phyloP scores from a whole-genome alignment of 441 rosid species.

The Gossypium schwendimanii region DNA sequence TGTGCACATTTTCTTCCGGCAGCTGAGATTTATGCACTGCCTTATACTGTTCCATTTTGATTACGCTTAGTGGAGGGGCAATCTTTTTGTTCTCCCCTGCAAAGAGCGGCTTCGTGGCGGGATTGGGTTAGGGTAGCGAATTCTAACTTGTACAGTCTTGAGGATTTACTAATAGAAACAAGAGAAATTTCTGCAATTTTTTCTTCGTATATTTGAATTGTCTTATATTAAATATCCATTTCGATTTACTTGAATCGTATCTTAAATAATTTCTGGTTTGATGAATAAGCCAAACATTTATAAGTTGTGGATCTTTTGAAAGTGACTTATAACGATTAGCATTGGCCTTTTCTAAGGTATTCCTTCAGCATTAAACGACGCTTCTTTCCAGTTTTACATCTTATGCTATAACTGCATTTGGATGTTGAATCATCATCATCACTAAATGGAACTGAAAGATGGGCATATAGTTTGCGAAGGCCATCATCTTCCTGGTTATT shows the following conservation, averaged over 20 bases:
- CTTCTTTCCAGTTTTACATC: neutral
- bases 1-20: constrained; percentile 30
- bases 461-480: neutral
- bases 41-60: constrained; percentile 57
- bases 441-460: neutral
- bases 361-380: constrained; percentile 21
- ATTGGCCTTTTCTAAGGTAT: constrained; percentile 11
- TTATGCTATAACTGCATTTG: neutral
- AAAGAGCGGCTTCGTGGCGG: neutral
- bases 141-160: neutral
- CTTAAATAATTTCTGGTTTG: no score
- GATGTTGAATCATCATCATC: neutral
- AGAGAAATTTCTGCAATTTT: neutral
- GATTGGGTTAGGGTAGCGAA: neutral
- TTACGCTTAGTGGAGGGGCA: neutral
- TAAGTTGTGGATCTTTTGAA: neutral
- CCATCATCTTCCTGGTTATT: constrained; percentile 2
- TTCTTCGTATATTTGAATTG: neutral
- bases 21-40: constrained; percentile 48
- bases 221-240: neutral
- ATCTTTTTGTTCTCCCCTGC: neutral
- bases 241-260: neutral
- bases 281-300: no score
- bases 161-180: neutral
- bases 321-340: neutral